Conservation (phyloP, 2,329 filamentous ascomycete species). For the Ceratocystiopsis sp. region DNA sequence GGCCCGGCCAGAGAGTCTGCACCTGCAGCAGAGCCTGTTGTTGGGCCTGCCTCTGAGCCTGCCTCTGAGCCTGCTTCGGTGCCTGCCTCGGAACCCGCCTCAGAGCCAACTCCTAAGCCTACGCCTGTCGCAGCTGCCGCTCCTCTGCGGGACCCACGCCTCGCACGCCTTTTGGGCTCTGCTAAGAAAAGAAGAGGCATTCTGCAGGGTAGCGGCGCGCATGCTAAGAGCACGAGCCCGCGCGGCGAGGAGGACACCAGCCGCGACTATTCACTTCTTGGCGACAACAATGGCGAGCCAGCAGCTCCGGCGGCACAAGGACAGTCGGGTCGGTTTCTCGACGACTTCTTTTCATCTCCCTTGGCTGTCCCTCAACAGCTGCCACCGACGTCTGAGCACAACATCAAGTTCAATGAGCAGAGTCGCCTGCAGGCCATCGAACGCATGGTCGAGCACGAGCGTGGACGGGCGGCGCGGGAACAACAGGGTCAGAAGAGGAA, state of each 20-base stretch:
- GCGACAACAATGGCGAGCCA: slow-evolving; percentile 7
- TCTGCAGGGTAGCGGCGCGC: too few species aligned
- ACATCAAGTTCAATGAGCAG: slow-evolving; percentile 7
- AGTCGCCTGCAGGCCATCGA: slow-evolving; percentile 3
- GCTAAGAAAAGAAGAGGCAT: neutral
- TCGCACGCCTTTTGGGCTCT: neutral
- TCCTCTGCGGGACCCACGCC: neutral
- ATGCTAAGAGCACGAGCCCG: too few species aligned
- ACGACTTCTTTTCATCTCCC: slow-evolving; percentile 39
- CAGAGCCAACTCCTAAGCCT: too few species aligned
- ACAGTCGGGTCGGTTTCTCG: slow-evolving; percentile 3
- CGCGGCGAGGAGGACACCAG: slow-evolving; percentile 11
- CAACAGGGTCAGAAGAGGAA: too few species aligned
- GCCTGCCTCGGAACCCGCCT: too few species aligned
- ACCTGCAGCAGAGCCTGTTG: neutral
- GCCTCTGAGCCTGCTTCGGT: neutral
- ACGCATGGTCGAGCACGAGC: slow-evolving; percentile 3
- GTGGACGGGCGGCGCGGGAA: neutral
- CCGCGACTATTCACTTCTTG: slow-evolving; percentile 29
- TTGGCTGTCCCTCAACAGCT: slow-evolving; percentile 20
- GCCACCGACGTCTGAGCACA: slow-evolving; percentile 5
- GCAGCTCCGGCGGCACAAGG: neutral
- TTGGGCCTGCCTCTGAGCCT: neutral
- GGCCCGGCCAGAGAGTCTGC: too few species aligned
- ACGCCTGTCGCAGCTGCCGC: neutral